Evolutionary conservation across 1,284 basidiomycete genomes (phyloP).

Genomic region (Sanguinoderma infundibulare): DNA sequence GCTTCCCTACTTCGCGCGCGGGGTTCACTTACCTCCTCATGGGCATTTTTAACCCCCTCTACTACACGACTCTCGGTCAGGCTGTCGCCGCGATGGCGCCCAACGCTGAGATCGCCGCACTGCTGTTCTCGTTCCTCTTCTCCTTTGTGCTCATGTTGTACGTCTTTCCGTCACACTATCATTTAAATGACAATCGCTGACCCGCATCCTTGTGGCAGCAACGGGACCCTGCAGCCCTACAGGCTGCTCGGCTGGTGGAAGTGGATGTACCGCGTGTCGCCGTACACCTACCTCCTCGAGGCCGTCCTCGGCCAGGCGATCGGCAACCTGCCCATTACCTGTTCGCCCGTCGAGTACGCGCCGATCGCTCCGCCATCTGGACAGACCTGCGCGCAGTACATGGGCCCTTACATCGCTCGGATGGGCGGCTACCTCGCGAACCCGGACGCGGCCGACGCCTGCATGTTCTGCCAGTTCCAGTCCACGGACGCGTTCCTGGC

Average conservation of each 20-base stretch:
- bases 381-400: constrained; percentile 64
- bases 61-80: constrained; percentile 51
- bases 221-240: constrained; percentile 71
- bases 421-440: constrained; percentile 74
- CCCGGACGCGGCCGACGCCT: constrained; percentile 52
- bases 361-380: constrained; percentile 61
- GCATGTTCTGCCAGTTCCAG: constrained; percentile 58
- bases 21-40: constrained; percentile 63
- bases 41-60: constrained; percentile 56
- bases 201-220: constrained; percentile 44
- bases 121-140: constrained; percentile 68
- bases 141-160: constrained; percentile 68
- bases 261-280: constrained; percentile 84
- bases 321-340: constrained; percentile 49
- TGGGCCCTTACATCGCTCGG: constrained; percentile 55
- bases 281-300: constrained; percentile 75
- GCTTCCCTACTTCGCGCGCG: constrained; percentile 54
- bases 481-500: constrained; percentile 64
- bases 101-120: constrained; percentile 64
- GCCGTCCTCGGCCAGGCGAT: constrained; percentile 53
- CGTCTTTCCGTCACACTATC: constrained; percentile 34
- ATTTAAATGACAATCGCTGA: not conserved
- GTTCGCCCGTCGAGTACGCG: constrained; percentile 48
- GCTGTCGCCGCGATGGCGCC: constrained; percentile 72
- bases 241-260: constrained; percentile 76